Percentiles rank a stretch among this genome's conserved stretches.
Evolutionary conservation across 176 grass and related monocot species (phyloP).

Genomic region (Oryza meridionalis): DNA sequence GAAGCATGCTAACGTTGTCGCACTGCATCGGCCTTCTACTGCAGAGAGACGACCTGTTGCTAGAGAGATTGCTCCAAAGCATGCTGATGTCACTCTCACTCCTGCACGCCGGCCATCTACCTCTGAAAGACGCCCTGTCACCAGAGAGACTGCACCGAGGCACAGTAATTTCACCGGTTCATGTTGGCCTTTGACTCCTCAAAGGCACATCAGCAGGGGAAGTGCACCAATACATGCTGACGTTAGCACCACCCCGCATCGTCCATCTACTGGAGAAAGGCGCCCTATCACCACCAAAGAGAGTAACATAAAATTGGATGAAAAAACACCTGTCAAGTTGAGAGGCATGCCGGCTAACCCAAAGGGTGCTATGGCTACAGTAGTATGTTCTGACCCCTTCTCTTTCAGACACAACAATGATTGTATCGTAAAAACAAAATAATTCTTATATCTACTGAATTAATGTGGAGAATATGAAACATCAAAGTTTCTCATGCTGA

Average conservation of each 20-base stretch:
- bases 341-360: constrained; percentile 17
- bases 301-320: constrained; percentile 25
- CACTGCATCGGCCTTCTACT: constrained; percentile 3
- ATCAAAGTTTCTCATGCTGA: background rate
- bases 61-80: constrained; percentile 30
- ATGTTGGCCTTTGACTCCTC: constrained; percentile 28
- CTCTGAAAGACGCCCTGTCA: constrained; percentile 45
- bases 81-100: constrained; percentile 25
- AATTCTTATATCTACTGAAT: background rate
- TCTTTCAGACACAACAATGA: constrained; percentile 15
- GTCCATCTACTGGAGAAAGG: constrained; percentile 45
- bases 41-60: constrained; percentile 8
- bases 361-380: constrained; percentile 26
- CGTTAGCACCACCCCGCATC: constrained; percentile 31
- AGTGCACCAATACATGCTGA: constrained; percentile 32
- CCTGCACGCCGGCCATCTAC: constrained; percentile 39
- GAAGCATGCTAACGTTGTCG: background rate
- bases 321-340: constrained; percentile 39
- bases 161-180: constrained; percentile 16
- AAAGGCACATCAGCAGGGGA: constrained; percentile 39
- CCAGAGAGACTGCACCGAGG: constrained; percentile 41
- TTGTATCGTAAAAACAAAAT: background rate
- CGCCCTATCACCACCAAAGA: constrained; percentile 29
- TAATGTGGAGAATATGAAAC: constrained; percentile 9
- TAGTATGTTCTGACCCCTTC: constrained; percentile 42